Conservation (phyloP, 768 basidiomycete genomes). For the Tricholoma sp. region DNA sequence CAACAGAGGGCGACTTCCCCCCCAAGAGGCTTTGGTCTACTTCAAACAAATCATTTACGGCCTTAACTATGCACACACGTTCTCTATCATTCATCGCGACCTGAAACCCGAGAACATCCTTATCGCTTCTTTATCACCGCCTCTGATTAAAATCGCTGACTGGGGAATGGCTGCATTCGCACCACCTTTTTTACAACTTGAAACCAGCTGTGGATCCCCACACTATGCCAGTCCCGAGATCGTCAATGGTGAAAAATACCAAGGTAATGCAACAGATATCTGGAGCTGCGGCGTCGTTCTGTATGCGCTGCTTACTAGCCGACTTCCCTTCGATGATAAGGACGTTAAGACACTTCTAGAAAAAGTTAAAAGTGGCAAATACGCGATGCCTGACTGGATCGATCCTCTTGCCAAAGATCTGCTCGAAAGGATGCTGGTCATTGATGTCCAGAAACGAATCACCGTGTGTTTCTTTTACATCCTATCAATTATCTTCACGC, state of each 20-base stretch:
- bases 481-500: constrained; percentile 2
- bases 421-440: constrained; percentile 80
- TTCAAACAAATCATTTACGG: constrained; percentile 96
- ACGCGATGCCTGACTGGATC: constrained; percentile 75
- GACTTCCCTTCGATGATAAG: constrained; percentile 93
- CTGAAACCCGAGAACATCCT: constrained; percentile 98
- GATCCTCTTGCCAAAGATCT: constrained; percentile 84
- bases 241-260: constrained; percentile 84
- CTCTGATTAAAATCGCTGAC: constrained; percentile 92
- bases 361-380: constrained; percentile 86
- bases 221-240: constrained; percentile 98
- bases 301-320: constrained; percentile 83
- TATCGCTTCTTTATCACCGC: constrained; percentile 74
- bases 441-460: constrained; percentile 76
- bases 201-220: constrained; percentile 94
- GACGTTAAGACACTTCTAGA: constrained; percentile 69
- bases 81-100: constrained; percentile 97
- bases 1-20: constrained; percentile 75
- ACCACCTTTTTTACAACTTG: constrained; percentile 75
- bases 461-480: constrained; percentile 46
- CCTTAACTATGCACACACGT: constrained; percentile 94
- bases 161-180: constrained; percentile 99
- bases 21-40: constrained; percentile 80
- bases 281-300: constrained; percentile 97
- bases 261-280: constrained; percentile 88